A percentile compares a stretch with the other conserved stretches of the same genome.
Evolutionary conservation across 208 protist species (phyloP).

Genomic region (Crithidia mellificae): DNA sequence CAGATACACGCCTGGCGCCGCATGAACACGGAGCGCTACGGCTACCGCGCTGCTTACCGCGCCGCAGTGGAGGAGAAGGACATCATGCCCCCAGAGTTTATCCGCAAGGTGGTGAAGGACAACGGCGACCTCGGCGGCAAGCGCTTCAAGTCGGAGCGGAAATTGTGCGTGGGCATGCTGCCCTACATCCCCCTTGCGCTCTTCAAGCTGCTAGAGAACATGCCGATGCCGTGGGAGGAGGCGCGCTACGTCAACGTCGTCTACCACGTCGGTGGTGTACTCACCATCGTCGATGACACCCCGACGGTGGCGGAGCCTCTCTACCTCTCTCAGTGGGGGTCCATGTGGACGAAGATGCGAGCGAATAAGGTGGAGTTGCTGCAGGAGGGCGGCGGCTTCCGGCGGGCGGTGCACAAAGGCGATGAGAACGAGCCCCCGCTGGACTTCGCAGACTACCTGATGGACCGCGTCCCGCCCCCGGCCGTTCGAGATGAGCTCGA

Average conservation of each 20-base stretch:
- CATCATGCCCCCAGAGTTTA: constrained; percentile 97
- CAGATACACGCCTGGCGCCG: constrained; percentile 68
- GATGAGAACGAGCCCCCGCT: constrained; percentile 99
- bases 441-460: constrained; percentile 99
- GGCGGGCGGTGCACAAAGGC: constrained; percentile 98
- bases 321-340: constrained; percentile 99
- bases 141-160: constrained; percentile 99
- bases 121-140: constrained; percentile 99
- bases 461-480: constrained; percentile 97
- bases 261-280: constrained; percentile 99
- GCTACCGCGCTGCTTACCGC: constrained; percentile 68
- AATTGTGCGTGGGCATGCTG: constrained; percentile 99
- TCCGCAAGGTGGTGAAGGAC: constrained; percentile 99
- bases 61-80: constrained; percentile 72
- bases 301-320: constrained; percentile 99
- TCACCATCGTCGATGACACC: constrained; percentile 99
- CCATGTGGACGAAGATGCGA: constrained; percentile 99
- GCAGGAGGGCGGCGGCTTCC: constrained; percentile 77
- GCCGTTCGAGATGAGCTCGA: constrained; percentile 97
- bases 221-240: constrained; percentile 99
- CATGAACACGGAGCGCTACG: constrained; percentile 70
- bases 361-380: constrained; percentile 96
- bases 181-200: constrained; percentile 99
- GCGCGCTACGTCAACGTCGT: constrained; percentile 97
- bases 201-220: constrained; percentile 99